Conservation (phyloP, 73 alveolate species). For the Tetrahymena borealis region DNA sequence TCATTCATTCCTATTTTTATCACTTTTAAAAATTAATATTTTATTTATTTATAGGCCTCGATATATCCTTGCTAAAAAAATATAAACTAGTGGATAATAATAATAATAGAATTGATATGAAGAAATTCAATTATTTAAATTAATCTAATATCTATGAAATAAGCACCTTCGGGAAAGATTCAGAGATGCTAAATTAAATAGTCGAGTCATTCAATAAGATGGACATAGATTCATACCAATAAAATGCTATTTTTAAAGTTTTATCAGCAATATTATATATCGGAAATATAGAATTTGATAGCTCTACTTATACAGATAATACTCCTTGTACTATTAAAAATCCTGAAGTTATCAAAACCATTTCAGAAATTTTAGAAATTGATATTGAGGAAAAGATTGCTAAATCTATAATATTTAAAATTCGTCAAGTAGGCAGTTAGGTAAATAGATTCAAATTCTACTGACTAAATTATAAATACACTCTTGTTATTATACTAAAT, state of each 20-base stretch:
- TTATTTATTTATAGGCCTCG: not conserved
- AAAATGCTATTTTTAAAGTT: constrained; percentile 34
- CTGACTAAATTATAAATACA: no score
- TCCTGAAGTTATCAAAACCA: constrained; percentile 43
- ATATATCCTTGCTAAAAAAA: not conserved
- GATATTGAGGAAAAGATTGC: constrained; percentile 25
- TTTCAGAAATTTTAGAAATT: constrained; percentile 58
- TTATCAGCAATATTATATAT: constrained; percentile 60
- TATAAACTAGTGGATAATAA: not conserved
- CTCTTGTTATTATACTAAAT: constrained; percentile 10
- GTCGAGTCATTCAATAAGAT: constrained; percentile 8
- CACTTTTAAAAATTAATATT: no score
- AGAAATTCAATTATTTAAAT: constrained; percentile 50
- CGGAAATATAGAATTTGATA: constrained; percentile 83
- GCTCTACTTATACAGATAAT: constrained; percentile 68
- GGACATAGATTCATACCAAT: constrained; percentile 48
- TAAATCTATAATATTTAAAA: constrained; percentile 42
- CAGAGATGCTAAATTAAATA: constrained; percentile 43
- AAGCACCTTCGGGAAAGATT: constrained; percentile 38
- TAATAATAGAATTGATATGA: constrained; percentile 15
- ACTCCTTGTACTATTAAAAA: constrained; percentile 59
- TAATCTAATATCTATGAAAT: constrained; percentile 5
- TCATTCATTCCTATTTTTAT: no score
- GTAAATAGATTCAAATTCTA: no score
- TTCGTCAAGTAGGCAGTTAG: not conserved